Evolutionary conservation across 257 asterid species (phyloP), one percentile per base, ranked within the genome.

Genomic region (Echium plantagineum): DNA sequence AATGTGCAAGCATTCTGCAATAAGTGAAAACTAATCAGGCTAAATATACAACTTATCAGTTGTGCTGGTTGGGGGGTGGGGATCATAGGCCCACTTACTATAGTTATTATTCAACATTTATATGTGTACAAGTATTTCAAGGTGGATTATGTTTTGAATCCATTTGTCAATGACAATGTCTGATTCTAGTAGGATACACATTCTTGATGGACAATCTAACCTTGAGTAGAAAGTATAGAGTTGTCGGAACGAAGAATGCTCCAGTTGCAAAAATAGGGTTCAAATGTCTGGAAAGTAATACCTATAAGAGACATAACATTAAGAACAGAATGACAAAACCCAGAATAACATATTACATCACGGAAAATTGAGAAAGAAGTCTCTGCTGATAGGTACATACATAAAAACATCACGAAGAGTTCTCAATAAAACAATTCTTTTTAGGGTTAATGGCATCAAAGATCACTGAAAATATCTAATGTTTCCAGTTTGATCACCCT

Each of bases 161-260:
- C 21, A 55, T 55, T 55, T 21, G 59, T 20, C 9, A n/a, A 62
- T 24, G 20, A 3, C 59, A 53, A 31, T 6, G 26, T 24, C 26
- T 24, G 26, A 24, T 24, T n/a, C n/a, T n/a, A n/a, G 16, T 58
- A 15, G 15, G 48, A 19, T 2, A 48, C 26, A 49, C 21, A 46
- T 16, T 53, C 66, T 18, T 22, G 69, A 53, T 28, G 52, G 62
- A 61, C 69, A 61, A 46, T 30, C 83, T 48, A 62, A 93, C 99
- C 97, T 93, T 80, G 70, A 89, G 80, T 8, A 84, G 69, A 72
- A 83, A 86, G 79, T 89, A 93, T 21, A 93, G 71, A 12, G 99
- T 86, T 21, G 78, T 71, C 35, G 99, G 99, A 81, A 93, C 54
- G 62, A 89, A 54, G 74, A 93, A 81, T 51, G 99, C 94, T 62